Base-by-base conservation (phyloP, 1,284 basidiomycete species). In the Phaffia rhodozyma region DNA sequence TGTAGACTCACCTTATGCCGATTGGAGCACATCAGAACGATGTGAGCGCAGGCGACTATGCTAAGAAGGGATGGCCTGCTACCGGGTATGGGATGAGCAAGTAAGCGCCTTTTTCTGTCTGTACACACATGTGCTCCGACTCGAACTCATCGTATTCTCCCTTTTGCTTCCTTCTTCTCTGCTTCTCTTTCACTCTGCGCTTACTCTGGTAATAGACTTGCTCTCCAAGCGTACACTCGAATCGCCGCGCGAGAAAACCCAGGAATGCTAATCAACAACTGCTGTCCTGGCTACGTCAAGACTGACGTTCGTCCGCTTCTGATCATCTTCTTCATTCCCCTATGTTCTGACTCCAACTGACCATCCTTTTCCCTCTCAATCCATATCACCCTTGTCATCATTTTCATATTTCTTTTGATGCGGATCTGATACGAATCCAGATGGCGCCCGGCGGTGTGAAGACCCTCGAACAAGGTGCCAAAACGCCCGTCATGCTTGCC, bases 281-380 rank as follows among this genome's bases (percentile, higher is more conserved):
- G 70, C 67, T 73, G 72, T 57, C 72, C 72, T 9, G 71, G 72
- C 25, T 73, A 70, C 65, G 71, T 72, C 55, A 69, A 72, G 55
- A 72, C 71, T 6, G 68, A 69, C 48, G 71, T 72, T 68, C 68
- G 70, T 62, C 69, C 38, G 16, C 16, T 43, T 43, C 38, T 11
- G 13, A 43, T 16, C 38, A 16, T 2, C 38, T 43, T 43, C 38
- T 16, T 43, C 38, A 11, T 43, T 16, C 68, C 56, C 30, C 38
- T 50, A 13, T 38, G 5, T 52, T 21, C 7, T 32, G 27, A 9
- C 27, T 25, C 9, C n/a, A 34, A n/a, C 27, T 29, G 32, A 43
- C 5, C 58, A 16, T 60, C 23, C 5, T 23, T 25, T 18, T 27
- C 53, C 51, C 18, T 21, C 48, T 53, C 52, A 53, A 53, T 27